phyloP scores from a whole-genome alignment of 1,139 yeast genomes.

The Kodamaea fungicola region DNA sequence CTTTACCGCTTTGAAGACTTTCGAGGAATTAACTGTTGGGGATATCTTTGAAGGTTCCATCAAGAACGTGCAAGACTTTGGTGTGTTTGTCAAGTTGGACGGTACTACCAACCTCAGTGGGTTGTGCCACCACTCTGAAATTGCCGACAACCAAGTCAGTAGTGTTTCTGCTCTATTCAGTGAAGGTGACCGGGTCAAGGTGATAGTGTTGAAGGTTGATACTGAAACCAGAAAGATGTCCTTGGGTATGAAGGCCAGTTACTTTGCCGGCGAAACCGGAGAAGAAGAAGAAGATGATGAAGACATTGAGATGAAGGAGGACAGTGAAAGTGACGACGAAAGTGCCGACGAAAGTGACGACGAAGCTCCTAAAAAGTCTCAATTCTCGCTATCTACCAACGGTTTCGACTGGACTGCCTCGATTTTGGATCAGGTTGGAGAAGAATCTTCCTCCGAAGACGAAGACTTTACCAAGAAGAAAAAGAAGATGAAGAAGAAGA shows the following conservation, averaged over 20 bases:
- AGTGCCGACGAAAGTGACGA: conserved; percentile 17
- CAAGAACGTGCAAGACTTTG: conserved; percentile 77
- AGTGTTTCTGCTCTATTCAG: conserved; percentile 64
- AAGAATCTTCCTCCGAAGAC: conserved; percentile 48
- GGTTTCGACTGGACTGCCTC: conserved; percentile 96
- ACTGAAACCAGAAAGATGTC: conserved; percentile 68
- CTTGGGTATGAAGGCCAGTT: conserved; percentile 92
- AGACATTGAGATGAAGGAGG: conserved; percentile 20
- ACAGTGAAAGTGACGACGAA: conserved; percentile 20
- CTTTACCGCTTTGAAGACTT: conserved; percentile 49
- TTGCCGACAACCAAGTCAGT: conserved; percentile 61
- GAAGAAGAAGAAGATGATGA: conserved; percentile 26
- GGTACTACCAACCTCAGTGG: conserved; percentile 78
- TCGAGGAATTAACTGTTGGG: conserved; percentile 66
- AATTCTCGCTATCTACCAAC: conserved; percentile 67
- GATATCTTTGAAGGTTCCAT: conserved; percentile 78
- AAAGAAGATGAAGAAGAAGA: conserved; percentile 45
- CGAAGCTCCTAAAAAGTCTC: conserved; percentile 17
- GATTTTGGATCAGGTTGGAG: conserved; percentile 74
- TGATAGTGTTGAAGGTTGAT: conserved; percentile 66
- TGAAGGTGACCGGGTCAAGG: conserved; percentile 88
- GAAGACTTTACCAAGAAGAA: conserved; percentile 54
- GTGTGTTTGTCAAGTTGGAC: conserved; percentile 82
- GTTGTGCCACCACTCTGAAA: conserved; percentile 81
- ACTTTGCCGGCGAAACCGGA: conserved; percentile 50